phyloP scores from a whole-genome alignment of 805 yeast species.

The Candida adriatica region DNA sequence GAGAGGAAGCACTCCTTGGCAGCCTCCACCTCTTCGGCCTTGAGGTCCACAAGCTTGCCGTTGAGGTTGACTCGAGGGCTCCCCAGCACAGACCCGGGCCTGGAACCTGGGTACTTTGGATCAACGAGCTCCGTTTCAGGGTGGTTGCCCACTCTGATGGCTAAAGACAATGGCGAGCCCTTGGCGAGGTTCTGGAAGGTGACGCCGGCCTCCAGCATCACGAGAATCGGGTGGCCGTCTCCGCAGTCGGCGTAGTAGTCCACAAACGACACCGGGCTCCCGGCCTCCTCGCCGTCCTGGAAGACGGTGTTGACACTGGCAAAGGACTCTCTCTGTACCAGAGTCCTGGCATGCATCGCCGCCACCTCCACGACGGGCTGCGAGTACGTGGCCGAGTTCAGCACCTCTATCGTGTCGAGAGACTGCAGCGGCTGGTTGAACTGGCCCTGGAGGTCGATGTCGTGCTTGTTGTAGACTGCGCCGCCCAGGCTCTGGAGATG shows the following conservation, averaged over 20 bases:
- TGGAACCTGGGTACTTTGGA: conserved; percentile 48
- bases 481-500: no score
- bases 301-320: conserved; percentile 49
- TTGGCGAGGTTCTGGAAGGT: conserved; percentile 48
- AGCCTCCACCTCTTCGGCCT: conserved; percentile 22
- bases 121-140: conserved; percentile 34
- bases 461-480: no score
- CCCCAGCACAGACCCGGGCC: conserved; percentile 54
- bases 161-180: conserved; percentile 52
- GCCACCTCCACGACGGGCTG: no score
- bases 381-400: conserved; percentile 5
- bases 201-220: conserved; percentile 60
- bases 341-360: conserved; percentile 54
- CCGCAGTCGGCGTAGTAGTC: conserved; percentile 71
- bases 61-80: conserved; percentile 57
- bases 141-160: conserved; percentile 63
- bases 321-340: conserved; percentile 49
- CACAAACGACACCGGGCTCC: conserved; percentile 56
- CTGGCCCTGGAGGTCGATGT: no score
- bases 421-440: no score
- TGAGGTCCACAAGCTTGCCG: conserved; percentile 44
- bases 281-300: conserved; percentile 30
- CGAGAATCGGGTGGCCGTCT: conserved; percentile 59
- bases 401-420: no score
- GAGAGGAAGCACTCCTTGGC: conserved; percentile 42